A percentile compares a stretch with the other conserved stretches of the same genome.
Evolutionary conservation across 768 basidiomycete species (phyloP).

Genomic region (Trichaptum fuscoviolaceum): DNA sequence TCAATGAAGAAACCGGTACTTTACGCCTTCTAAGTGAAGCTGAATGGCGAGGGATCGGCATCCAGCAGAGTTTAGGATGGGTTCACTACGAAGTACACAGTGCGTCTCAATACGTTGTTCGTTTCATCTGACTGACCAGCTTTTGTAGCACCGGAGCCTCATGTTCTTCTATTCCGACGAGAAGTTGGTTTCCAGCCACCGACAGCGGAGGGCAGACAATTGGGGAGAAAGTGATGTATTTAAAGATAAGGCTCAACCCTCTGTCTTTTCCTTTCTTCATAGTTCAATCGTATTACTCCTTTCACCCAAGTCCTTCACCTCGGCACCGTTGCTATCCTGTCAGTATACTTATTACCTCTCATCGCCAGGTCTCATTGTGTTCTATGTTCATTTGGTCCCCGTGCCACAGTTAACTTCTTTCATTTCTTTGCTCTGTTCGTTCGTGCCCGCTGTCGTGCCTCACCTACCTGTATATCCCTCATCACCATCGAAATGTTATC

Average conservation of each 20-base stretch:
- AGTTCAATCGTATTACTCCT: not conserved
- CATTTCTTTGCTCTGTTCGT: not conserved
- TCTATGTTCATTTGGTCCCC: not conserved
- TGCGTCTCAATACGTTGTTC: constrained; percentile 25
- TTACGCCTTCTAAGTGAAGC: constrained; percentile 78
- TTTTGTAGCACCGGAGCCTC: constrained; percentile 77
- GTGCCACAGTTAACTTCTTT: not conserved
- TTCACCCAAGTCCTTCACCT: not conserved
- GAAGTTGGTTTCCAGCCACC: constrained; percentile 51
- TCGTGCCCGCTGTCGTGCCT: not conserved
- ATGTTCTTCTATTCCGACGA: constrained; percentile 90
- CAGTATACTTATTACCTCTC: constrained; percentile 1
- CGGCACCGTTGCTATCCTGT: not conserved
- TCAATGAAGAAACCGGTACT: constrained; percentile 71
- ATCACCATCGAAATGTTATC: not conserved
- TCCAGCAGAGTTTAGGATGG: constrained; percentile 95
- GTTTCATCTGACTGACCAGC: constrained; percentile 6
- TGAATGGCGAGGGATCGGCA: constrained; percentile 96
- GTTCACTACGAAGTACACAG: constrained; percentile 98
- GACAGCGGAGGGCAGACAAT: constrained; percentile 14
- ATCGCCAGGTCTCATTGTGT: not conserved
- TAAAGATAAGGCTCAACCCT: not conserved
- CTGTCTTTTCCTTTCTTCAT: not conserved
- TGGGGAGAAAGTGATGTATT: constrained; percentile 3
- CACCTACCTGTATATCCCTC: not conserved